Conservation (phyloP, 768 basidiomycete species). For the Porphyrellus cyaneotinctus region DNA sequence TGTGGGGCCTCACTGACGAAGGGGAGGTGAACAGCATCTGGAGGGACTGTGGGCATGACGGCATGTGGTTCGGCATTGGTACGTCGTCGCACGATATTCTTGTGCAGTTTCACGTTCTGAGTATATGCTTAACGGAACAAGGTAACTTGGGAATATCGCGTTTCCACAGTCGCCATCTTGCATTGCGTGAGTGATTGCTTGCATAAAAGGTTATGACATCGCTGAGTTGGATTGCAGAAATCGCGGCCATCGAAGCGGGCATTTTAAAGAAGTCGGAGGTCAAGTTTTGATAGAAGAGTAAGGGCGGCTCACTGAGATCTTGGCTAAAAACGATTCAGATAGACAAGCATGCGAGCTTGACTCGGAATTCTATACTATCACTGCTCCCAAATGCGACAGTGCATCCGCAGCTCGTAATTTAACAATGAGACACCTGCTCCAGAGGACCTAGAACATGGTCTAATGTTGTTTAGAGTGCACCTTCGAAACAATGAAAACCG, state of each 20-base stretch:
- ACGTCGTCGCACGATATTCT: slow-evolving; percentile 1
- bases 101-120: background rate
- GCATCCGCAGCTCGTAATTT: too few species aligned
- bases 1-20: slow-evolving; percentile 64
- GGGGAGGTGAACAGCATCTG: slow-evolving; percentile 49
- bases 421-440: too few species aligned
- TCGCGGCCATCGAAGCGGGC: slow-evolving; percentile 29
- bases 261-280: slow-evolving; percentile 22
- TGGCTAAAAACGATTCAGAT: too few species aligned
- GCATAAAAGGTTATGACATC: background rate
- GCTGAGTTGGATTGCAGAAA: slow-evolving; percentile 18
- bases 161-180: slow-evolving; percentile 30
- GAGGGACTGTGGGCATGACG: slow-evolving; percentile 34
- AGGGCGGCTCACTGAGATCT: too few species aligned
- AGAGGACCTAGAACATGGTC: too few species aligned
- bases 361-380: too few species aligned
- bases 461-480: too few species aligned
- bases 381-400: too few species aligned
- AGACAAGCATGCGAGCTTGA: too few species aligned
- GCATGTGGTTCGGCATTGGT: slow-evolving; percentile 32
- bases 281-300: slow-evolving; percentile 12
- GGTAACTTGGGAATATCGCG: slow-evolving; percentile 25
- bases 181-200: slow-evolving; percentile 25
- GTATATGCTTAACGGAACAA: background rate
- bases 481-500: too few species aligned